Conservation (phyloP, 495 filamentous ascomycete genomes). For the Aspergillus biplanus region DNA sequence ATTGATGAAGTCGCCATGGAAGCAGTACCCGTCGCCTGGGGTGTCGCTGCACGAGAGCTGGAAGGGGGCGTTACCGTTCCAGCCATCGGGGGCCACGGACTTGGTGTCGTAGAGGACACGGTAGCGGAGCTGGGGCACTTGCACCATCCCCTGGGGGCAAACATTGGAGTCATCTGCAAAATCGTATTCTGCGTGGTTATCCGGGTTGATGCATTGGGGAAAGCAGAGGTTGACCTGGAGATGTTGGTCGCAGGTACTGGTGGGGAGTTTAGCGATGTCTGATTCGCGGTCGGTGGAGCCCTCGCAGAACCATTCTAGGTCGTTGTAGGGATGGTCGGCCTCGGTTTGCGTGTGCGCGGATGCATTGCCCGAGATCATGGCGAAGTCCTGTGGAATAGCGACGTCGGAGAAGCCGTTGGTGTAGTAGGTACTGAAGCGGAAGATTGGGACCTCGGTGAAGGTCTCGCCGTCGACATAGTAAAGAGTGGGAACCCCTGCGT, state of each 20-base stretch:
- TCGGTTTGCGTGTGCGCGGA: slow-evolving; percentile 21
- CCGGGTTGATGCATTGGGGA: slow-evolving; percentile 25
- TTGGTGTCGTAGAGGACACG: slow-evolving; percentile 27
- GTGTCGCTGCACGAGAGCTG: slow-evolving; percentile 23
- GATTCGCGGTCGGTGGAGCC: slow-evolving; percentile 11
- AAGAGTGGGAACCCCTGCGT: slow-evolving; percentile 26
- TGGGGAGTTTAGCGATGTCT: slow-evolving; percentile 21
- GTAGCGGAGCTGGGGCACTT: slow-evolving; percentile 27
- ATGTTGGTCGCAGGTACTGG: slow-evolving; percentile 23
- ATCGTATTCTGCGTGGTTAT: slow-evolving; percentile 21
- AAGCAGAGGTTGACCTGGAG: slow-evolving; percentile 26
- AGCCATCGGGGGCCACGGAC: slow-evolving; percentile 21
- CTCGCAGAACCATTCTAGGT: slow-evolving; percentile 28
- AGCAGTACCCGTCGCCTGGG: slow-evolving; percentile 23
- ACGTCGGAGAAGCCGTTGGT: slow-evolving; percentile 16
- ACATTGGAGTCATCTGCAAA: slow-evolving; percentile 23
- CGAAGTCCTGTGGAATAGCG: slow-evolving; percentile 26
- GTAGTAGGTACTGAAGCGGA: slow-evolving; percentile 30
- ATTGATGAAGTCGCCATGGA: slow-evolving; percentile 29
- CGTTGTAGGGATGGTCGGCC: slow-evolving; percentile 17
- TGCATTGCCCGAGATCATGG: slow-evolving; percentile 25
- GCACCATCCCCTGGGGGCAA: slow-evolving; percentile 25
- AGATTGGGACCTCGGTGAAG: slow-evolving; percentile 22
- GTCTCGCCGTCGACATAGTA: slow-evolving; percentile 23
- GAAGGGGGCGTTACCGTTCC: slow-evolving; percentile 24